Percentiles rank a stretch among this genome's conserved stretches.
These are phyloP conservation scores for Umbelopsis sp. DNA, from an alignment of 192 early-diverging fungal species.

Conservation along the genomic window DNA sequence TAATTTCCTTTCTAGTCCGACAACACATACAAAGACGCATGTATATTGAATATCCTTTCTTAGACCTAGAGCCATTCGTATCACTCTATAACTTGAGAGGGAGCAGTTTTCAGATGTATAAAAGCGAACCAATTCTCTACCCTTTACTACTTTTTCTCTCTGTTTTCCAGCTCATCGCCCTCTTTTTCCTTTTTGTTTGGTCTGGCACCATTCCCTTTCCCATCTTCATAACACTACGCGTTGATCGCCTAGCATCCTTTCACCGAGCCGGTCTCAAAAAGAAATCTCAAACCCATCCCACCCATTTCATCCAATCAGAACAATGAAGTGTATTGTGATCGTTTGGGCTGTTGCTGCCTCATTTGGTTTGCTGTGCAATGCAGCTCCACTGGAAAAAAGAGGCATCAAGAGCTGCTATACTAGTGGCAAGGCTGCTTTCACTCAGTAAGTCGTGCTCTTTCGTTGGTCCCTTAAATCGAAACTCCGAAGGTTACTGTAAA, in stretches of 20 bases:
- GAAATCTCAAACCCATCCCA: not conserved
- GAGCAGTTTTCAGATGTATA: not conserved
- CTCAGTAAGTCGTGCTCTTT: not conserved
- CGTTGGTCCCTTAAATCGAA: not conserved
- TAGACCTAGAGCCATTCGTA: not conserved
- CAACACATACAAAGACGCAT: conserved; percentile 8
- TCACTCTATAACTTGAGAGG: not conserved
- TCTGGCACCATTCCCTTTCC: conserved; percentile 10
- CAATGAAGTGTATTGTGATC: not conserved
- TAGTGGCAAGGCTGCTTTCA: conserved; percentile 6
- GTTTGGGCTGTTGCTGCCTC: conserved; percentile 2
- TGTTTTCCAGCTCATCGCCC: not conserved
- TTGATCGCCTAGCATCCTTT: not conserved
- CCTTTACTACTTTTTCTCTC: not conserved
- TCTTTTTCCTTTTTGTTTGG: not conserved
- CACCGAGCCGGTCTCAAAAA: conserved; percentile 10
- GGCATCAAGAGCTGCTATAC: conserved; percentile 9
- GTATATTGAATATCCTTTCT: conserved; percentile 15
- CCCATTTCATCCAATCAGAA: not conserved
- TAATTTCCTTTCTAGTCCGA: not conserved
- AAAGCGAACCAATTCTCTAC: not conserved
- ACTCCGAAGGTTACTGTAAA: not conserved
- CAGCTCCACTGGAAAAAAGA: conserved; percentile 10
- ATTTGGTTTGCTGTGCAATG: conserved; percentile 2
- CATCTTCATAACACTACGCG: not conserved